phyloP scores from a whole-genome alignment of 2,329 filamentous ascomycete genomes.

The Cordyceps militaris region DNA sequence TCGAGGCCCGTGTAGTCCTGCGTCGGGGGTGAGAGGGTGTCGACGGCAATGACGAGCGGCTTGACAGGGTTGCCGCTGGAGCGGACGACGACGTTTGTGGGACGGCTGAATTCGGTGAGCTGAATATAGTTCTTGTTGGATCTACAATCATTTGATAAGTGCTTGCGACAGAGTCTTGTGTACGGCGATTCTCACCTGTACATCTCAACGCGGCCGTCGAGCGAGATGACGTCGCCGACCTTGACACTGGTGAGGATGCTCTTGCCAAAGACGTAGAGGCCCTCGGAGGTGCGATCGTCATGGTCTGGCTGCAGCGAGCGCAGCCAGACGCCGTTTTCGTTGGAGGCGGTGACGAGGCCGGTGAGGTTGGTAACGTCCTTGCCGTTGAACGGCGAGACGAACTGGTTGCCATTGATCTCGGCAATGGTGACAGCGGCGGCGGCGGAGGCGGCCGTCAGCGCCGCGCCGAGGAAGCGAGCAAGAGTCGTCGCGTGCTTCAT shows the following conservation, averaged over 20 bases:
- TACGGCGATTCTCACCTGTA: conserved; percentile 33
- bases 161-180: not conserved
- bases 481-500: conserved; percentile 23
- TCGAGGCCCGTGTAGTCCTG: conserved; percentile 56
- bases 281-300: conserved; percentile 53
- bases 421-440: conserved; percentile 42
- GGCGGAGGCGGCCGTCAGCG: conserved; percentile 23
- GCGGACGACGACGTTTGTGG: conserved; percentile 45
- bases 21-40: conserved; percentile 51
- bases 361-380: conserved; percentile 51
- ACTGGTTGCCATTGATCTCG: conserved; percentile 60
- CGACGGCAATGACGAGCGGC: conserved; percentile 54
- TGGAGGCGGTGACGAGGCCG: conserved; percentile 59
- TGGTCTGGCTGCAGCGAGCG: conserved; percentile 51
- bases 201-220: conserved; percentile 55
- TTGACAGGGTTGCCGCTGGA: conserved; percentile 47
- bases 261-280: conserved; percentile 56
- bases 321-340: conserved; percentile 56
- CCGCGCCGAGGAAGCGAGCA: conserved; percentile 17
- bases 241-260: conserved; percentile 43
- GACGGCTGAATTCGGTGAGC: conserved; percentile 55
- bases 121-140: conserved; percentile 51
- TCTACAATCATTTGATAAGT: conserved; percentile 23
- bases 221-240: conserved; percentile 55
- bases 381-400: conserved; percentile 53